Base-by-base conservation (phyloP, 2,329 filamentous ascomycete genomes). In the Eutypella sp. region DNA sequence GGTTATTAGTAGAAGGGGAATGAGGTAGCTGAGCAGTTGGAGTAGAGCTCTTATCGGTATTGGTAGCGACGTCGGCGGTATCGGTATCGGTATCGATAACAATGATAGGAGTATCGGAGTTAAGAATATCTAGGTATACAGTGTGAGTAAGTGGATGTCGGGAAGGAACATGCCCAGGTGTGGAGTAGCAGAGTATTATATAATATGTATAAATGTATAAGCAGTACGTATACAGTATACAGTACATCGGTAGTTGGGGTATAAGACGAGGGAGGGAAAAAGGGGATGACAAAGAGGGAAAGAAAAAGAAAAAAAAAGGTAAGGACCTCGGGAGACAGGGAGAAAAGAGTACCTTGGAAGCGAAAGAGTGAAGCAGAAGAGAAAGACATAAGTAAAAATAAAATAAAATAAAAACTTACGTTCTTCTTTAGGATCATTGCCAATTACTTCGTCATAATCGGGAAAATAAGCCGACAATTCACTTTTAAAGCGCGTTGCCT, bases 391-490 rank as follows among this genome's bases (percentile, higher is more conserved):
- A 38, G 37, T 33, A 55, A 49, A 42, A 44, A 51, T 31, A 20
- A 8, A 13, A 36, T 29, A 13, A 16, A 19, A 41, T 34, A 41
- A 37, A n/a, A 19, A 73, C 80, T 64, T 77, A 91, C 90, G 85
- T 57, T 85, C 75, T 67, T 91, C 85, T 57, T 85, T 85, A 33
- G 84, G 81, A 52, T 89, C 84, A 62, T 95, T 88, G 51, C 88
- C 90, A 68, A 97, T 89, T 55, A 96, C 81, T 63, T 95, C 89
- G 67, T 96, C 91, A 67, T 96, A 97, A 60, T 95, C 91, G 43
- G 87, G 84, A 61, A 97, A 96, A 69, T 96, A 97, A 40, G 82
- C 79, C 31, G 90, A 85, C 50, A 97, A 76, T 62, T 96, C 91
- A 68, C 90, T 96, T 75, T 95, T 96, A 69, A 90, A 85, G 56